Base-by-base conservation (phyloP, 1,139 yeast genomes). In the Yamadazyma trypodendri region DNA sequence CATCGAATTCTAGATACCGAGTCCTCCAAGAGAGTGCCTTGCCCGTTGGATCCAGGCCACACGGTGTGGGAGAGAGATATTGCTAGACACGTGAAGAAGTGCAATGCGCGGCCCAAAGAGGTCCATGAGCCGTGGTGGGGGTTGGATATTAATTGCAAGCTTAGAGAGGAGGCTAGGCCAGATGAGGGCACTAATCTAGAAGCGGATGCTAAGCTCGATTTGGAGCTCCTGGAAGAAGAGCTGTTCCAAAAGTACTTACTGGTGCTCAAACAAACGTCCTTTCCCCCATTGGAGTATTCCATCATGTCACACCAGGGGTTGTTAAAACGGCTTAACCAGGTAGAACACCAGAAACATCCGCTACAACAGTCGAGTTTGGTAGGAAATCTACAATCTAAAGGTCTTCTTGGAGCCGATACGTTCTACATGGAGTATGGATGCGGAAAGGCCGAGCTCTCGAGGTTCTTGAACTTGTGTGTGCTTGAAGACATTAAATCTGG, bases 351-450 rank as follows among this genome's bases (percentile, higher is more conserved):
- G 44, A 88, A 87, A 52, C 97, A 89, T 60, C 84, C 92, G 0
- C 57, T 73, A 2, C 97, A 89, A 55, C 97, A 89, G 55, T 74
- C 90, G 0, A 84, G 95, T 3, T 59, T 89, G 41, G 83, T 86
- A 15, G 90, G 88, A 4, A 85, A 85, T 44, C 59, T 89, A 54
- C 67, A 74, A 23, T 55, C 61, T 3, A 48, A 58, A n/a, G 60
- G 58, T 0, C 52, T 81, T 21, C 59, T 82, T 22, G 60, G 62
- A 1, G 34, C 56, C 2, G 50, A 63, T 4, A 51, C 55, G 28
- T 63, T 73, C 36, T 77, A 81, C 50, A 57, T 85, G 18, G 97
- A 89, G 57, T 88, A 87, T 65, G 97, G 97, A 0, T 85, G 95
- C 56, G 97, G 97, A 0, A 76, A 90, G 43, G 96, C 85, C 1